Evolutionary conservation across 331 rosid species (phyloP).

Genomic region (Quercus phellos): DNA sequence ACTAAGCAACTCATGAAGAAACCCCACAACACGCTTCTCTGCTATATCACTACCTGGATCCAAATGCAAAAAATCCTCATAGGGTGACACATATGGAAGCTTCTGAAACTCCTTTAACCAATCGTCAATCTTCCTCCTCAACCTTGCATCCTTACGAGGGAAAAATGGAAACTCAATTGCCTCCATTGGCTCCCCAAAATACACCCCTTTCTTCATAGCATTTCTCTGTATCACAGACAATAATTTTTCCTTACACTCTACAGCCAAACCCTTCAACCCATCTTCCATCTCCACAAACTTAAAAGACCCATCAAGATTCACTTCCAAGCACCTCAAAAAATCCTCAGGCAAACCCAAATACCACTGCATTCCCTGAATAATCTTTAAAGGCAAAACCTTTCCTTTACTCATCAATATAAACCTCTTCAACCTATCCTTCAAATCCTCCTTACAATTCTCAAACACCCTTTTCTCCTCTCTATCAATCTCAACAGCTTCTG

Average conservation of each 20-base stretch:
- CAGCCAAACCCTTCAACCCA: conserved; percentile 60
- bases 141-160: conserved; percentile 75
- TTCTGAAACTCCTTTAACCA: conserved; percentile 78
- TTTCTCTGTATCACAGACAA: conserved; percentile 60
- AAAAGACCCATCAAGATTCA: conserved; percentile 68
- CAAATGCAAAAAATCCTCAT: conserved; percentile 50
- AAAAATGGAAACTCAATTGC: conserved; percentile 58
- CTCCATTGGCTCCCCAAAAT: conserved; percentile 47
- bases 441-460: conserved; percentile 55
- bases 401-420: conserved; percentile 68
- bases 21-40: conserved; percentile 72
- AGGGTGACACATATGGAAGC: conserved; percentile 85
- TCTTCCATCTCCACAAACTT: conserved; percentile 69
- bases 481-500: conserved; percentile 71
- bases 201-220: conserved; percentile 49
- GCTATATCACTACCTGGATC: conserved; percentile 57
- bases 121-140: conserved; percentile 64
- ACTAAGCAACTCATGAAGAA: conserved; percentile 78
- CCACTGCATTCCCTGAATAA: conserved; percentile 87
- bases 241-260: conserved; percentile 39
- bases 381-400: conserved; percentile 65
- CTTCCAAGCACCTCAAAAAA: conserved; percentile 39
- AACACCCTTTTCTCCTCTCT: conserved; percentile 58
- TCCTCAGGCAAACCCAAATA: conserved; percentile 81
- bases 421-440: conserved; percentile 65